Evolutionary conservation across 805 yeast species (phyloP), one percentile per base, ranked within the genome.

Genomic region (Nematodospora valgi): DNA sequence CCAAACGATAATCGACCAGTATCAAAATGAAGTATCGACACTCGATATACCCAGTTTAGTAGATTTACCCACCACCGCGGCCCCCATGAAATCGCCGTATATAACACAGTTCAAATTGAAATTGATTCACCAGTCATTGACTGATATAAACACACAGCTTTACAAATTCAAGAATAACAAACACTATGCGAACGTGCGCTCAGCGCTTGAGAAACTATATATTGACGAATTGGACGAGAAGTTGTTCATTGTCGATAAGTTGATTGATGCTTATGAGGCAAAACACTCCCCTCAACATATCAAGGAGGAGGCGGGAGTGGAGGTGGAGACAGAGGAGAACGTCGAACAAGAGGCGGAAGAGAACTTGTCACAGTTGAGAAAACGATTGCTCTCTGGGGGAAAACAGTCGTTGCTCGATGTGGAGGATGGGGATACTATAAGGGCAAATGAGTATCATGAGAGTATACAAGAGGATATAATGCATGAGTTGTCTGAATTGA

Each of bases 401-500:
- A 46, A 27, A 23, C 27, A 32, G 16, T 37, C 32, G 6, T 37
- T 46, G 14, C 27, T 34, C 9, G 37, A 43, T 31, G 25, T 20
- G 2, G 29, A 32, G n/a, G 31, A 29, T 20, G 22, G 34, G n/a
- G n/a, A 21, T 24, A 12, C 10, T 3, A 15, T 19, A 6, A 15
- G 12, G n/a, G 20, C 7, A 13, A 18, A 29, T 17, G 53, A 55
- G 7, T 62, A 63, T 48, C 72, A 68, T 44, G 72, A 65, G 37
- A 54, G 60, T 8, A 38, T 64, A 17, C 83, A 78, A 49, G 70
- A 70, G 23, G 72, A 70, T 24, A 55, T 78, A 11, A 49, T 77
- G 21, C 54, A 52, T 19, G 81, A 78, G 26, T 57, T 78, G 32
- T 50, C 70, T 3, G 68, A 60, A 13, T 64, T 78, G 55, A 78